Base-by-base conservation (phyloP, 208 protist genomes). In the Trypanosomatidae sp. region DNA sequence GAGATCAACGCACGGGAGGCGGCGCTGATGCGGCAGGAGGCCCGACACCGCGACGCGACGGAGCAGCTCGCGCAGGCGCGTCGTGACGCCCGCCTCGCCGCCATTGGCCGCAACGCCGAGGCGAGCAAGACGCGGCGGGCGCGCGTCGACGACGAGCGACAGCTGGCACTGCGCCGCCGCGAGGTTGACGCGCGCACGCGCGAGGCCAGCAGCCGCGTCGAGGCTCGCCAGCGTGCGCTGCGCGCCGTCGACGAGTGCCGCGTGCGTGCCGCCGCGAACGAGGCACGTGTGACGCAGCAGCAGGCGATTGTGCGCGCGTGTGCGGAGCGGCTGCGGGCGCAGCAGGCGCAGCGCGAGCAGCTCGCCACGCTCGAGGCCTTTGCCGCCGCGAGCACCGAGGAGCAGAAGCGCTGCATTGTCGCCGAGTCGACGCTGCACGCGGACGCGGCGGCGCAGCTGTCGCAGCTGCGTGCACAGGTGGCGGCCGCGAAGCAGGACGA, bases 11-110 rank as follows among this genome's bases (percentile, higher is more conserved):
- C 62, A 28, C 83, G 83, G 24, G 74, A 92, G 53, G 61, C 83
- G 56, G 77, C 80, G 62, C 57, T 91, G 23, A 91, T 91, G 77
- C 81, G 80, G 55, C 77, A 84, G 53, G 82, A 91, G 53, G 76
- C 70, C 1, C 50, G 43, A 10, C 71, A 91, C 58, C 63, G 86
- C 59, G 43, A 71, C 48, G 39, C 47, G 6, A 35, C 48, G 6
- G 44, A 61, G 18, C 37, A 71, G 7, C 35, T 76, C 15, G 51
- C 25, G 6, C 28, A 73, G 40, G 56, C 62, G 33, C 61, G 71
- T 33, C 37, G 61, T 13, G 56, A 70, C 16, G 38, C 79, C 2
- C 56, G 64, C 41, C 57, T 80, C 19, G 65, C 54, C n/a, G 57
- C 61, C 1, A 67, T 81, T 27, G 59, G 53, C 18, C 64, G 65